Conservation (phyloP, 2,329 filamentous ascomycete species). For the Ciborinia camelliae region DNA sequence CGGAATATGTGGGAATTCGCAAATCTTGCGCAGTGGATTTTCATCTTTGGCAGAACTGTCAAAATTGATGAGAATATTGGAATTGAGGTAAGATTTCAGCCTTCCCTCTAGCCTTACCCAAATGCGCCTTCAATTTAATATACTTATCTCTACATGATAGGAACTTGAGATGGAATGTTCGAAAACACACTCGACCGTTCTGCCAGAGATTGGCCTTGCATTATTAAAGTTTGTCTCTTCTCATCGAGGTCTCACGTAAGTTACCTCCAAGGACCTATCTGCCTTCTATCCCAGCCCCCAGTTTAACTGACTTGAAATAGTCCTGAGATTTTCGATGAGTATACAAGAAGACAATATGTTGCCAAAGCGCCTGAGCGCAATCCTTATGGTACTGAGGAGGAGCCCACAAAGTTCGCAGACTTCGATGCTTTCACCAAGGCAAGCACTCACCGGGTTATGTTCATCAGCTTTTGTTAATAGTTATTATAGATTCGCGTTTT, state of each 20-base stretch:
- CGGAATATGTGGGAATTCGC: conserved; percentile 96
- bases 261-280: conserved; percentile 29
- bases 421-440: conserved; percentile 83
- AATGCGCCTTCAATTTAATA: not conserved
- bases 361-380: conserved; percentile 77
- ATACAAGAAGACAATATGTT: conserved; percentile 82
- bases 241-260: conserved; percentile 86
- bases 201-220: conserved; percentile 79
- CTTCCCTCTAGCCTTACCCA: conserved; percentile 11
- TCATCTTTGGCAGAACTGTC: conserved; percentile 81
- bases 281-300: not conserved
- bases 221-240: conserved; percentile 92
- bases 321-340: conserved; percentile 86
- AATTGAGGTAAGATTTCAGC: conserved; percentile 66
- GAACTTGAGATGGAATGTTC: conserved; percentile 86
- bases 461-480: conserved; percentile 33
- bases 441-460: conserved; percentile 42
- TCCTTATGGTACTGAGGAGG: conserved; percentile 78
- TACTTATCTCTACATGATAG: conserved; percentile 46
- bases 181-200: conserved; percentile 68
- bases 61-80: conserved; percentile 88
- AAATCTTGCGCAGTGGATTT: conserved; percentile 89
- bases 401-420: conserved; percentile 69
- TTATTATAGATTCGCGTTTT: conserved; percentile 63
- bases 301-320: conserved; percentile 47